Percentiles rank a stretch among this genome's conserved stretches.
Evolutionary conservation across 768 basidiomycete genomes (phyloP).

Genomic region (Kwoniella newhampshirensis): DNA sequence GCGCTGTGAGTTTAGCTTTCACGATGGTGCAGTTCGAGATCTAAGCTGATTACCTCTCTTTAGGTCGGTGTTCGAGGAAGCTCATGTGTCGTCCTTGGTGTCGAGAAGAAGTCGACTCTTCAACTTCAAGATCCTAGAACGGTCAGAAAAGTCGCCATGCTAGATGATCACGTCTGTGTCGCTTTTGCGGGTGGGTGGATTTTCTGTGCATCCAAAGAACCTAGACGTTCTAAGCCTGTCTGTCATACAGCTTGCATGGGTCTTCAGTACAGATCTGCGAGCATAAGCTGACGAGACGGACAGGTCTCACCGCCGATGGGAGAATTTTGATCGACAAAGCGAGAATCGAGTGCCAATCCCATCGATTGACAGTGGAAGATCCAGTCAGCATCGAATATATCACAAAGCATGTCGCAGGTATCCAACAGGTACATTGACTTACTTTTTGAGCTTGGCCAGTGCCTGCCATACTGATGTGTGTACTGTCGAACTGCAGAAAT

Average conservation of each 20-base stretch:
- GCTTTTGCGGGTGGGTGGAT: constrained; percentile 83
- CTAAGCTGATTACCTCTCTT: neutral
- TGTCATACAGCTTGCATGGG: too few relatives aligned
- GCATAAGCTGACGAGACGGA: constrained; percentile 14
- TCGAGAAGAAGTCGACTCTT: constrained; percentile 97
- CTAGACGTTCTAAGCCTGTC: constrained; percentile 2
- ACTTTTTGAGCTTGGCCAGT: too few relatives aligned
- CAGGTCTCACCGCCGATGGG: constrained; percentile 95
- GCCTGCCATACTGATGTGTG: too few relatives aligned
- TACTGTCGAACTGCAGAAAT: constrained; percentile 65
- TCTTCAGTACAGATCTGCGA: neutral
- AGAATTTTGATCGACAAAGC: constrained; percentile 98
- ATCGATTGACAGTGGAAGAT: constrained; percentile 95
- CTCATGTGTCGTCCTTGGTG: constrained; percentile 91
- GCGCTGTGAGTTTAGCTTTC: constrained; percentile 66
- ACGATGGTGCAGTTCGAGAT: neutral
- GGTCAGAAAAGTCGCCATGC: constrained; percentile 95
- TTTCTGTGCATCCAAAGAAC: too few relatives aligned
- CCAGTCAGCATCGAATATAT: constrained; percentile 98
- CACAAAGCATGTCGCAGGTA: constrained; percentile 95
- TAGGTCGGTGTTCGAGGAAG: constrained; percentile 95
- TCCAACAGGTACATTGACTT: constrained; percentile 75
- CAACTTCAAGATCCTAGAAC: constrained; percentile 98
- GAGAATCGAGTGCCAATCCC: constrained; percentile 94
- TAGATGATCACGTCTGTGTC: constrained; percentile 95